Percentiles rank a stretch among this genome's conserved stretches.
Evolutionary conservation across 768 basidiomycete species (phyloP).

Genomic region (Naganishia antarctica): DNA sequence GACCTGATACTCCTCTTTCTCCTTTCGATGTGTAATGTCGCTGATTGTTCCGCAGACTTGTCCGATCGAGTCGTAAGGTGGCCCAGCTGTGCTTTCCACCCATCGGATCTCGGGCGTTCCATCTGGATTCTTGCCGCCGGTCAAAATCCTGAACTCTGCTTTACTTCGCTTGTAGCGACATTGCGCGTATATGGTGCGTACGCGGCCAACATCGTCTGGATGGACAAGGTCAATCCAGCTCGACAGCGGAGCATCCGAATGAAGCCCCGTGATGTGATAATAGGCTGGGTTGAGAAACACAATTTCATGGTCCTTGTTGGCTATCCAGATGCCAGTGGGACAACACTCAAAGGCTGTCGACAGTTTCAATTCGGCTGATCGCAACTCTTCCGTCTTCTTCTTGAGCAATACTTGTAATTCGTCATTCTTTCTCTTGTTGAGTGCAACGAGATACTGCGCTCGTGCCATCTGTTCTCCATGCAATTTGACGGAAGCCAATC

Average conservation of each 20-base stretch:
- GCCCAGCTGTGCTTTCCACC: conserved; percentile 15
- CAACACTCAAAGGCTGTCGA: conserved; percentile 24
- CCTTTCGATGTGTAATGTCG: conserved; percentile 22
- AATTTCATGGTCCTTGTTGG: neutral
- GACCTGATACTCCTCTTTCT: conserved; percentile 23
- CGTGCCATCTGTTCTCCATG: conserved; percentile 28
- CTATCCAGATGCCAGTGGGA: conserved; percentile 27
- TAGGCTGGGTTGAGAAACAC: conserved; percentile 20
- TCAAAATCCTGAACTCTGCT: conserved; percentile 19
- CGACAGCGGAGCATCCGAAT: neutral
- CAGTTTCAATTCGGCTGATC: conserved; percentile 15
- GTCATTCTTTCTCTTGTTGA: conserved; percentile 30
- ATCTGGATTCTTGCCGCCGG: neutral
- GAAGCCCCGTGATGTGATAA: conserved; percentile 3
- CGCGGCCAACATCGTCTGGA: conserved; percentile 21
- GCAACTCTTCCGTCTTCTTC: conserved; percentile 28
- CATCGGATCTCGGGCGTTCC: conserved; percentile 10
- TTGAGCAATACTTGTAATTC: conserved; percentile 28
- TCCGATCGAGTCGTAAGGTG: conserved; percentile 8
- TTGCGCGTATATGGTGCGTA: neutral
- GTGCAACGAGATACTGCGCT: conserved; percentile 30
- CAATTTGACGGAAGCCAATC: conserved; percentile 28
- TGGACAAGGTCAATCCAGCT: conserved; percentile 23
- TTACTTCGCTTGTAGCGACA: neutral
- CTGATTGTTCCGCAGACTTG: conserved; percentile 22